Conservation (phyloP, 148 eudicot genomes). For the Rhododendron kiyosumense region DNA sequence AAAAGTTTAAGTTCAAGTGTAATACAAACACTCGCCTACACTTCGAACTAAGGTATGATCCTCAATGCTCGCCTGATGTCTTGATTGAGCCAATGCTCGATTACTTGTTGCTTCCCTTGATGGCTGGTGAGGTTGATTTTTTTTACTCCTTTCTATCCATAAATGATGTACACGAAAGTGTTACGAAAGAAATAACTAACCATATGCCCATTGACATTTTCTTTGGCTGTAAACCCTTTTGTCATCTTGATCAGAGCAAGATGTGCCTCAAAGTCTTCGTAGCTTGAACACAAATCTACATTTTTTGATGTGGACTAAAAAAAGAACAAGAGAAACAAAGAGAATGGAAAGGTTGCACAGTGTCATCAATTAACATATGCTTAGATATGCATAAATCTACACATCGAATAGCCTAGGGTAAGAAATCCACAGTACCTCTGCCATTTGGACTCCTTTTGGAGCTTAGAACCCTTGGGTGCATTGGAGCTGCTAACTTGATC, state of each 20-base stretch:
- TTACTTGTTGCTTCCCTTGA: too few relatives aligned
- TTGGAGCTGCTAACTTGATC: constrained; percentile 54
- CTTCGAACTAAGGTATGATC: too few relatives aligned
- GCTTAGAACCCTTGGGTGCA: constrained; percentile 43
- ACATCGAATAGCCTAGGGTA: constrained; percentile 51
- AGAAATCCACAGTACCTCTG: constrained; percentile 78
- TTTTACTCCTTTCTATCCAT: too few relatives aligned
- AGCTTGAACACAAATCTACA: constrained; percentile 62
- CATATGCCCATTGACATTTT: constrained; percentile 90
- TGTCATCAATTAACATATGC: too few relatives aligned
- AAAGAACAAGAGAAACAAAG: too few relatives aligned
- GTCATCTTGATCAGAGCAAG: constrained; percentile 73
- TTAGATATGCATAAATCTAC: too few relatives aligned
- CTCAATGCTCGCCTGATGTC: too few relatives aligned
- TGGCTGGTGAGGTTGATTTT: too few relatives aligned
- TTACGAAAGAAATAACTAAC: constrained; percentile 48
- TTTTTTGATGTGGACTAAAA: constrained; percentile 22
- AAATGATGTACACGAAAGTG: neutral
- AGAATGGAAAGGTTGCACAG: too few relatives aligned
- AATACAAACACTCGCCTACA: too few relatives aligned
- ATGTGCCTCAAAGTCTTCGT: constrained; percentile 65
- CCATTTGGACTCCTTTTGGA: constrained; percentile 46
- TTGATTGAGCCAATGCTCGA: too few relatives aligned
- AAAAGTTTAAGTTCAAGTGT: too few relatives aligned
- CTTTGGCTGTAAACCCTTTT: constrained; percentile 92